Evolutionary conservation across 1,284 basidiomycete genomes (phyloP), one percentile per base, ranked within the genome.

Genomic region (Ceratobasidium sp.): DNA sequence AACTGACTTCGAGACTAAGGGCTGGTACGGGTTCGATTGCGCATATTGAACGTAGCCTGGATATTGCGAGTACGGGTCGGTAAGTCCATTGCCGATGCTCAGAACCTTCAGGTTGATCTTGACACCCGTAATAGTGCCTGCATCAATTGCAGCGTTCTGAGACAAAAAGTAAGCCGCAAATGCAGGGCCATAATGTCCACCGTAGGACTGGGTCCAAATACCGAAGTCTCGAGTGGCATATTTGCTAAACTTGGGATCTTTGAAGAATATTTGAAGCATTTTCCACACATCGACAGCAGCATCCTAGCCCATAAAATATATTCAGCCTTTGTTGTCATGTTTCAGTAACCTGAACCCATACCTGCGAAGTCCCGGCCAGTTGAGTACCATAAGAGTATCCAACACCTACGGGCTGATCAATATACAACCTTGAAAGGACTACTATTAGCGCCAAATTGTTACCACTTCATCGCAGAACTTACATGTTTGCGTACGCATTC

Each of bases 361-460:
- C 67, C 67, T 70, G 43, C 3, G 65, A 67, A 46, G 65, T 49
- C 11, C 65, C 65, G 17, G 86, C 86, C 0, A 86, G 85, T 76
- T 89, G 86, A 0, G 82, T 86, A 5, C 91, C 90, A 76, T 87
- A 89, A 2, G 90, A 91, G 81, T 91, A 91, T 1, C 90, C 90
- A 6, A 90, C 89, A 0, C 89, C 90, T 69, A 92, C 89, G 0
- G 92, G 92, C 82, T 94, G 92, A 82, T 93, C 92, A 67, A 93
- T 89, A 80, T 92, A 29, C 61, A 93, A 89, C 82, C 90, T 91
- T 70, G 1, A 13, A 57, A n/a, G 29, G 6, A 9, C 2, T 44
- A n/a, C 0, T 61, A 73, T 37, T 65, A 44, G n/a, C 22, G 43
- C 11, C 17, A 32, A 66, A 34, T 2, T 22, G 17, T 8, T 5